These are phyloP conservation scores for Apiospora malaysiana DNA, from an alignment of 2,329 filamentous ascomycete genomes.

Conservation along the genomic window DNA sequence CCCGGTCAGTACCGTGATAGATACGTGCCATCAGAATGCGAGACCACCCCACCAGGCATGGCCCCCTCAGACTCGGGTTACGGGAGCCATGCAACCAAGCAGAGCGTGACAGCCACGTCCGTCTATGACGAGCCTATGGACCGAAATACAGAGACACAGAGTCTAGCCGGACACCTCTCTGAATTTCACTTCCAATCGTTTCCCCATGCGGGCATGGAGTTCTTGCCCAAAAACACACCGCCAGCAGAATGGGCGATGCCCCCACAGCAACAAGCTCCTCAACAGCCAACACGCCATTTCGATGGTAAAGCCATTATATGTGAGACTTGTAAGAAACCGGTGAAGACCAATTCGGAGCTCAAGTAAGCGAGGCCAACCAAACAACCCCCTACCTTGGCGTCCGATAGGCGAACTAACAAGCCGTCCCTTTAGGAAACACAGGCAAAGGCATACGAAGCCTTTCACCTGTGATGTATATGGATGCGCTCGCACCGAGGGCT, in stretches of 20 bases:
- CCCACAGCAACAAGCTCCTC: background rate
- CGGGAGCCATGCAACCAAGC: slow-evolving; percentile 46
- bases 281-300: slow-evolving; percentile 20
- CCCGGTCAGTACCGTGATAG: slow-evolving; percentile 42
- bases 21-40: slow-evolving; percentile 46
- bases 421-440: slow-evolving; percentile 69
- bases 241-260: background rate
- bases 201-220: background rate
- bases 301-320: slow-evolving; percentile 41
- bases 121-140: slow-evolving; percentile 49
- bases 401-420: slow-evolving; percentile 29
- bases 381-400: background rate
- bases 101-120: slow-evolving; percentile 51
- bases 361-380: slow-evolving; percentile 49
- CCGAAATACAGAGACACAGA: slow-evolving; percentile 45
- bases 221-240: background rate
- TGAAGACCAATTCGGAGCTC: slow-evolving; percentile 61
- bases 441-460: slow-evolving; percentile 71
- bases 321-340: slow-evolving; percentile 43
- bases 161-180: slow-evolving; percentile 42
- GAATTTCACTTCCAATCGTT: slow-evolving; percentile 33
- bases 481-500: slow-evolving; percentile 69
- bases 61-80: slow-evolving; percentile 54
- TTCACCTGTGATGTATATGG: slow-evolving; percentile 63
- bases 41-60: slow-evolving; percentile 41